Percentiles rank a stretch among this genome's conserved stretches.
Conservation (phyloP, 495 filamentous ascomycete species). For the Venustampulla echinocandica region DNA sequence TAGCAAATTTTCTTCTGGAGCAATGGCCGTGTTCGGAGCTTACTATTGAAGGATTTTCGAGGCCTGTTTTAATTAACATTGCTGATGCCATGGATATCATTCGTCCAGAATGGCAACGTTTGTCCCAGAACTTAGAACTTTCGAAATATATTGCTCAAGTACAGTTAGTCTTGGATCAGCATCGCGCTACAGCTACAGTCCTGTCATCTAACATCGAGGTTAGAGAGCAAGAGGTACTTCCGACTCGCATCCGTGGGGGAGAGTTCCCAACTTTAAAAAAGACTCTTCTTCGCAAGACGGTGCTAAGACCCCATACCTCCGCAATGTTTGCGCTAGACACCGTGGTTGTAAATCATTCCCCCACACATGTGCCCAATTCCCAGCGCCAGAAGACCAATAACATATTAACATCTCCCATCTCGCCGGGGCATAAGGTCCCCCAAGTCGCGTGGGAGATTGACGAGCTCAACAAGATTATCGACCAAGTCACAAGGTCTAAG, state of each 20-base stretch:
- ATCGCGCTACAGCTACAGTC: not conserved
- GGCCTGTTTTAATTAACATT: slow-evolving; percentile 6
- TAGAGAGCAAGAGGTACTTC: slow-evolving; percentile 10
- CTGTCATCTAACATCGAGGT: not conserved
- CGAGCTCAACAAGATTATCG: slow-evolving; percentile 32
- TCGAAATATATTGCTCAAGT: slow-evolving; percentile 6
- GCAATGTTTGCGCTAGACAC: too few relatives aligned
- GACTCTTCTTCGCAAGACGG: slow-evolving; percentile 5
- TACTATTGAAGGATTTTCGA: slow-evolving; percentile 16
- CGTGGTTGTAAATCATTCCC: too few relatives aligned
- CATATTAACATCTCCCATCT: not conserved
- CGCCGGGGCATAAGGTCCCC: too few relatives aligned
- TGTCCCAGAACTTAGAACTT: slow-evolving; percentile 13
- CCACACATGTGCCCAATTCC: too few relatives aligned
- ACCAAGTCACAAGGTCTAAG: slow-evolving; percentile 22
- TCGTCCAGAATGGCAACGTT: slow-evolving; percentile 13
- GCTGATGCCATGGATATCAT: slow-evolving; percentile 7
- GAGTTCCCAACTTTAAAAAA: slow-evolving; percentile 18
- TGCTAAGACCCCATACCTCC: not conserved
- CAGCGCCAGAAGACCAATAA: not conserved
- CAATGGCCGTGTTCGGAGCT: slow-evolving; percentile 36
- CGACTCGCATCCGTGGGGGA: slow-evolving; percentile 9
- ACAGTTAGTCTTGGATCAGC: slow-evolving; percentile 7
- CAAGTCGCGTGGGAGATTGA: not conserved
- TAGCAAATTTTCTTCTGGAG: slow-evolving; percentile 26